Evolutionary conservation across 2,329 filamentous ascomycete species (phyloP).

Genomic region (Fusarium nisikadoi): DNA sequence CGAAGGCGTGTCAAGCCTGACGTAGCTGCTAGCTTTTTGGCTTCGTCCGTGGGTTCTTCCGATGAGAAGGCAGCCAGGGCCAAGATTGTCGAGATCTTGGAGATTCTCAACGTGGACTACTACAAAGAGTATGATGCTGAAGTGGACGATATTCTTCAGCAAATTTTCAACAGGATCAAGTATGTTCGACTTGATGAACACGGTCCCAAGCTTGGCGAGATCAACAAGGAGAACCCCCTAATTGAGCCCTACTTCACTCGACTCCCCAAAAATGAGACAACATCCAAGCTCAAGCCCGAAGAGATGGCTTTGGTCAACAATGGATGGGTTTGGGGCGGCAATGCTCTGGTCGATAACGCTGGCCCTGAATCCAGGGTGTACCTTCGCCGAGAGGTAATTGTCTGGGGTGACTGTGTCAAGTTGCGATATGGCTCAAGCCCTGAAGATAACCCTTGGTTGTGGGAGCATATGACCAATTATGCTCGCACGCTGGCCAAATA

Average conservation of each 20-base stretch:
- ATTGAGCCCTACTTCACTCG: constrained; percentile 97
- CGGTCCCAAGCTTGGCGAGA: constrained; percentile 85
- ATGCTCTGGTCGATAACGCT: constrained; percentile 93
- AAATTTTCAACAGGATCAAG: constrained; percentile 93
- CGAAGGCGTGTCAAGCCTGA: constrained; percentile 76
- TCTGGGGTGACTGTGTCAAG: constrained; percentile 99
- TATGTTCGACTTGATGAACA: constrained; percentile 94
- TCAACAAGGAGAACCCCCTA: constrained; percentile 80
- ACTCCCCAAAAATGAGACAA: constrained; percentile 80
- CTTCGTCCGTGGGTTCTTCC: constrained; percentile 67
- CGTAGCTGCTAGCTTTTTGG: constrained; percentile 68
- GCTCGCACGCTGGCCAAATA: constrained; percentile 92
- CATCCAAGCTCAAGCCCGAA: constrained; percentile 78
- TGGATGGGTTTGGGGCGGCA: constrained; percentile 98
- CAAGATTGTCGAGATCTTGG: constrained; percentile 72
- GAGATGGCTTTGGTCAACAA: constrained; percentile 92
- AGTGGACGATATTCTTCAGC: constrained; percentile 83
- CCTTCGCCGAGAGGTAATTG: constrained; percentile 92
- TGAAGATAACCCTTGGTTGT: constrained; percentile 90
- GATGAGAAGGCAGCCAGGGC: constrained; percentile 64
- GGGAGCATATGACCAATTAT: constrained; percentile 96
- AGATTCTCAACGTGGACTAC: constrained; percentile 86
- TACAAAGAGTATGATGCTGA: constrained; percentile 94
- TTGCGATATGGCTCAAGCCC: constrained; percentile 85
- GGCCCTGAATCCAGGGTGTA: constrained; percentile 92